Evolutionary conservation across 495 filamentous ascomycete species (phyloP), one percentile per base, ranked within the genome.

Genomic region (Chaetomium cochliodes): DNA sequence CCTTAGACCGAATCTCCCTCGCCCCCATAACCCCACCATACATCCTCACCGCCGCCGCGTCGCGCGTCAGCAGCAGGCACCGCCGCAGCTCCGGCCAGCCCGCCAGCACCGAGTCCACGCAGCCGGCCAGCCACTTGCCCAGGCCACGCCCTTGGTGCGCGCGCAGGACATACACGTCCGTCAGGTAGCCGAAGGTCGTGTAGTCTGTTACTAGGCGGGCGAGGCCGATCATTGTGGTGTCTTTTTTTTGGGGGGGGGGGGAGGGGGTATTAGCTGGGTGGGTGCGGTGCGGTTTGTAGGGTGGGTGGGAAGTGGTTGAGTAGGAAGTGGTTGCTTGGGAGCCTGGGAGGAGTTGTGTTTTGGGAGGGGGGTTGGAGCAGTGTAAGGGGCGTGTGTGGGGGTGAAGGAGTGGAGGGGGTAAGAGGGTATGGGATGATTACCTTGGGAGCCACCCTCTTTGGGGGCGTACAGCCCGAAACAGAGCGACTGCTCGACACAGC

Each of bases 121-220:
- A 87, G 22, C 70, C 65, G 66, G 89, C 81, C 62, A 90, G 69
- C 86, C 86, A 92, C 12, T 72, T 76, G 0, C 84, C 88, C 0
- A 91, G 76, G 0, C 88, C 88, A n/a, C 79, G 73, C 0, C 83
- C 80, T 60, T 88, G 84, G 56, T 86, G 78, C 57, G 82, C 77
- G 0, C 77, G 70, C 0, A 85, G 62, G 7, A 91, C 74, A 65
- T 86, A 92, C 25, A 92, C 84, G 62, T 90, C 89, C 12, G 88
- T 88, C 25, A 90, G 75, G 67, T 89, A 91, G n/a, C 80, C 86
- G 65, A 88, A 83, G 0, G 87, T 87, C 13, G 85, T 78, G 65
- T 82, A 72, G 67, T 90, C 88, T 0, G 88, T 92, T 26, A 90
- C 72, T 8, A 89, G 70, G 9, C 88, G 80, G 12, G 82, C 87